Percentiles rank a stretch among this genome's conserved stretches.
Evolutionary conservation across 352 stramenopile genomes (phyloP).

Genomic region (Phytophthora citricola): DNA sequence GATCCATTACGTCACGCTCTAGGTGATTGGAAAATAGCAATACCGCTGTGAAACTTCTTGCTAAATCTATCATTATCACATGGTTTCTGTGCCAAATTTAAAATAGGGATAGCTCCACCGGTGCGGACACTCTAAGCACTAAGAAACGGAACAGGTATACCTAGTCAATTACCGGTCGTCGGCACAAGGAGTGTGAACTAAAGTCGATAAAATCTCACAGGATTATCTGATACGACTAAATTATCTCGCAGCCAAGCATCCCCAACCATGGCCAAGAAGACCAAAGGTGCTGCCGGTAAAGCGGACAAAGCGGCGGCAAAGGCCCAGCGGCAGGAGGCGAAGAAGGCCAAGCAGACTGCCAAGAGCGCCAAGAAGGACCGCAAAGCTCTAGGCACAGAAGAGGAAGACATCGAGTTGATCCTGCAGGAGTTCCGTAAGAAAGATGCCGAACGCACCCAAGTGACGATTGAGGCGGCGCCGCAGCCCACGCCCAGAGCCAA

Average conservation of each 20-base stretch:
- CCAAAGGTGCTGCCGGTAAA: constrained; percentile 47
- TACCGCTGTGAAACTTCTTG: no score
- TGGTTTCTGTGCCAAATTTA: no score
- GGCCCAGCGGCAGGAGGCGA: constrained; percentile 75
- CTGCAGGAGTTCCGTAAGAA: constrained; percentile 84
- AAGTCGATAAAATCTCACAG: no score
- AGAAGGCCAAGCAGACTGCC: constrained; percentile 84
- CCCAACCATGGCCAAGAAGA: constrained; percentile 72
- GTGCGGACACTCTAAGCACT: no score
- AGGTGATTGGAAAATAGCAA: no score
- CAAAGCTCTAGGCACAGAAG: constrained; percentile 75
- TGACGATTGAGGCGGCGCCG: constrained; percentile 53
- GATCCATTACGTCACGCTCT: no score
- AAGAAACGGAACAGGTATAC: no score
- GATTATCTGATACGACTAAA: no score
- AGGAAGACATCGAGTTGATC: constrained; percentile 86
- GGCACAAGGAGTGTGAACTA: no score
- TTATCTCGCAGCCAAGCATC: constrained; percentile 8
- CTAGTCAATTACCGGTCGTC: no score
- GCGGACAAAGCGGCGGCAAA: constrained; percentile 76
- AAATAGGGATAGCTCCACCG: no score
- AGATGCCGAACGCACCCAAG: constrained; percentile 72
- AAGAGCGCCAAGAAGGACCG: constrained; percentile 84
- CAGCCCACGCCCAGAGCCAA: constrained; percentile 81
- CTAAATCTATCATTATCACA: no score